A percentile compares a stretch with the other conserved stretches of the same genome.
phyloP scores from a whole-genome alignment of 1,139 yeast genomes.

The Suhomyces bolitotheri region DNA sequence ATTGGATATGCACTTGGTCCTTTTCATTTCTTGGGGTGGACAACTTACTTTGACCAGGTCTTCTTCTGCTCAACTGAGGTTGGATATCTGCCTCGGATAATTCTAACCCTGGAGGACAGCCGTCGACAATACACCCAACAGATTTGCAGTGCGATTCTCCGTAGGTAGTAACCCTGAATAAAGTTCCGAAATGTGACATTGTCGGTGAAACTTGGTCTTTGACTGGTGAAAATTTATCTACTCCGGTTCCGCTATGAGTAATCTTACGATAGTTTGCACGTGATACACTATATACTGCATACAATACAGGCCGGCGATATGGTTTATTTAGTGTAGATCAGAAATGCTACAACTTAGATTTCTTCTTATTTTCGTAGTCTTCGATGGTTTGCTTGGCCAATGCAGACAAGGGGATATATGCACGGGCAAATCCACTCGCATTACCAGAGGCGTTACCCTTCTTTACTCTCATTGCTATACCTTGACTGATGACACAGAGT shows the following conservation, averaged over 20 bases:
- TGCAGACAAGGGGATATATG: constrained; percentile 47
- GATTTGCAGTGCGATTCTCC: constrained; percentile 98
- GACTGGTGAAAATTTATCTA: constrained; percentile 6
- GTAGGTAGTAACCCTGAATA: constrained; percentile 79
- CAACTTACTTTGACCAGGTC: constrained; percentile 94
- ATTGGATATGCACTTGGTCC: constrained; percentile 87
- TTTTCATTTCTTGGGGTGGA: constrained; percentile 96
- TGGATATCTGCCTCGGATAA: constrained; percentile 86
- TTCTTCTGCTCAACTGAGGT: constrained; percentile 92
- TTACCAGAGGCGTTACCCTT: constrained; percentile 61
- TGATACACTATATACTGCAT: no score
- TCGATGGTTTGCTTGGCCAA: constrained; percentile 28
- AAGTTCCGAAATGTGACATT: constrained; percentile 49
- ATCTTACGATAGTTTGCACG: no score
- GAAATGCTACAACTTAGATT: constrained; percentile 11
- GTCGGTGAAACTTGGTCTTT: constrained; percentile 1
- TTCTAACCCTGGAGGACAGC: constrained; percentile 93
- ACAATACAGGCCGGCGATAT: no score
- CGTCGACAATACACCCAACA: constrained; percentile 98
- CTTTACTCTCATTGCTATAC: constrained; percentile 62
- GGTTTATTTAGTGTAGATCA: no score
- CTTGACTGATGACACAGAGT: constrained; percentile 63
- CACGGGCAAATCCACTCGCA: constrained; percentile 46
- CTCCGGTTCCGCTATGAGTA: constrained; percentile 14
- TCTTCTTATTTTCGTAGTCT: constrained; percentile 4